Conservation (phyloP, 169 alveolate species). For the Hammondia hammondi region DNA sequence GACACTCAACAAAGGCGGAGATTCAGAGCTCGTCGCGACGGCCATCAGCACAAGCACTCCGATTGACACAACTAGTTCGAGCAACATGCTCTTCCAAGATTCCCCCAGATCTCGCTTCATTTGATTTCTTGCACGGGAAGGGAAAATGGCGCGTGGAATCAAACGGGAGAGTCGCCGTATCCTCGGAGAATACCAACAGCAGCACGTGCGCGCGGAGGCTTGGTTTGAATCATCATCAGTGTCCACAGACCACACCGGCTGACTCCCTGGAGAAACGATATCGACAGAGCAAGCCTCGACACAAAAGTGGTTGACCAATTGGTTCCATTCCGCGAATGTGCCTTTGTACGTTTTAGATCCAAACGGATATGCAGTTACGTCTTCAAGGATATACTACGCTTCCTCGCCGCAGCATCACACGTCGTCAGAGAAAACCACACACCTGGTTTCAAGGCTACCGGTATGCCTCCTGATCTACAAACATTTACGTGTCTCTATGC, state of each 20-base stretch:
- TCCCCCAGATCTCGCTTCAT: neutral
- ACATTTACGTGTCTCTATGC: no score
- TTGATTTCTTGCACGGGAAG: neutral
- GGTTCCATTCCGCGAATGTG: no score
- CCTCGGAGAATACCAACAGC: conserved; percentile 58
- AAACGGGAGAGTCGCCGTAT: neutral
- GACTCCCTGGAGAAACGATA: neutral
- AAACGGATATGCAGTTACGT: no score
- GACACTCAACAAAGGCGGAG: conserved; percentile 31
- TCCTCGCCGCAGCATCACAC: no score
- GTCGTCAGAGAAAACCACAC: no score
- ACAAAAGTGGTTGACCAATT: neutral
- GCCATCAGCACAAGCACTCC: conserved; percentile 21
- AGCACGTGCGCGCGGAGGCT: conserved; percentile 46
- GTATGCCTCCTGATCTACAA: no score
- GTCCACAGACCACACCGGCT: neutral
- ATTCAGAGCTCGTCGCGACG: neutral
- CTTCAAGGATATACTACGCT: no score
- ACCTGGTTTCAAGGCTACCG: no score
- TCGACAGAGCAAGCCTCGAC: neutral
- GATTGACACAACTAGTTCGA: conserved; percentile 20
- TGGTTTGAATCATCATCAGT: neutral
- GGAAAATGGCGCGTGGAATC: neutral
- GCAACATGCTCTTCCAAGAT: conserved; percentile 19
- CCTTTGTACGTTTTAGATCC: neutral